Base-by-base conservation (phyloP, 495 filamentous ascomycete genomes). In the Aspergillus sclerotiicarbonarius region DNA sequence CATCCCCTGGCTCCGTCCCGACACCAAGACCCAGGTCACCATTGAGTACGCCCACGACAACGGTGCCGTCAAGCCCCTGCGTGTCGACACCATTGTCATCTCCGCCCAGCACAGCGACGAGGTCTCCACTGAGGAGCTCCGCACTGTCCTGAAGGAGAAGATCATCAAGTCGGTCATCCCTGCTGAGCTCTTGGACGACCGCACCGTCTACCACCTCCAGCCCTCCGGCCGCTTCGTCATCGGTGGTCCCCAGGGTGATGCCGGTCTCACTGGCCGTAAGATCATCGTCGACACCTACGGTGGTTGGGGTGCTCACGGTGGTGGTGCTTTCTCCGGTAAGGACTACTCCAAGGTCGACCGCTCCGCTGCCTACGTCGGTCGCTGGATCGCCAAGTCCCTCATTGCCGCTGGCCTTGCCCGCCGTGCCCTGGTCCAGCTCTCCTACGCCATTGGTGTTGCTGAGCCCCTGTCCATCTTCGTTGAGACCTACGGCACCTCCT, bases 261-360 rank as follows among this genome's bases (percentile, higher is more conserved):
- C 94, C 68, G 94, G 94, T 85, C 84, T 98, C 53, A 98, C 94
- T 62, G 94, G 94, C 76, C 92, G 94, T 74, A 98, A 98, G 86
- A 98, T 98, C 84, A 98, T 98, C 69, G 94, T 98, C 73, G 94
- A 98, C 80, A 98, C 94, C 77, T 98, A 98, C 82, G 94, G 94
- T 81, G 94, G 94, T 68, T 98, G 94, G 94, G 94, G 94, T 80
- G 94, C 94, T 65, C 94, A 98, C 83, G 94, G 94, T 84, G 94
- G 94, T 81, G 94, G 94, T 85, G 94, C 94, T 76, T 98, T 98
- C 89, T 98, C 94, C 70, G 94, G 94, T 72, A 98, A 98, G 87
- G 94, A 98, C 76, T 98, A 96, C 89, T 96, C 91, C 80, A 98
- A 98, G 84, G 94, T 98, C 77, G 94, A 98, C 75, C 90, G 94